phyloP scores from a whole-genome alignment of 192 early-diverging fungal genomes.

The Podila clonocystis region DNA sequence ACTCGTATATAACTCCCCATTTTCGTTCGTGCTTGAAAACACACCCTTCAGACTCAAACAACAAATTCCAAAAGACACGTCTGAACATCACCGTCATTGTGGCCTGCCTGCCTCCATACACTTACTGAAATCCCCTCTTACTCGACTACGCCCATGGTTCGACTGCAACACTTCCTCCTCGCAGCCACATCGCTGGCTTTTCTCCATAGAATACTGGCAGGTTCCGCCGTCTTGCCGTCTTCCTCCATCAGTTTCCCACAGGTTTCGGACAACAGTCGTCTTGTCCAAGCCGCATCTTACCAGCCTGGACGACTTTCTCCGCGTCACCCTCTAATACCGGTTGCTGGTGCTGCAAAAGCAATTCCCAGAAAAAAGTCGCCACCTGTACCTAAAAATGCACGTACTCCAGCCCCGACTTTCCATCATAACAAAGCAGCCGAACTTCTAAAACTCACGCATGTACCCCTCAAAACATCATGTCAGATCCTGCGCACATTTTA shows the following conservation, averaged over 20 bases:
- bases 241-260: not conserved
- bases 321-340: not conserved
- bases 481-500: slow-evolving; percentile 33
- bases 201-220: not conserved
- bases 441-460: slow-evolving; percentile 9
- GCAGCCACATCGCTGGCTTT: not conserved
- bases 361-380: not conserved
- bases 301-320: not conserved
- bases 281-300: not conserved
- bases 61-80: no score
- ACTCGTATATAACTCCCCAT: no score
- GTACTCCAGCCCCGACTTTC: not conserved
- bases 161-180: not conserved
- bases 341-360: not conserved
- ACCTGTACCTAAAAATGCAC: not conserved
- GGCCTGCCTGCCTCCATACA: not conserved
- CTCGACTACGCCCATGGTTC: not conserved
- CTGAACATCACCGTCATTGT: no score
- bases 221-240: not conserved
- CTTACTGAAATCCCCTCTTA: not conserved
- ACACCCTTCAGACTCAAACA: no score
- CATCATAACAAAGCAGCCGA: slow-evolving; percentile 7
- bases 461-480: slow-evolving; percentile 27
- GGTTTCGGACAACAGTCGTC: not conserved
- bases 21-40: no score